Percentiles rank a stretch among this genome's conserved stretches.
Conservation (phyloP, 768 basidiomycete genomes). For the Suillus brevipes region DNA sequence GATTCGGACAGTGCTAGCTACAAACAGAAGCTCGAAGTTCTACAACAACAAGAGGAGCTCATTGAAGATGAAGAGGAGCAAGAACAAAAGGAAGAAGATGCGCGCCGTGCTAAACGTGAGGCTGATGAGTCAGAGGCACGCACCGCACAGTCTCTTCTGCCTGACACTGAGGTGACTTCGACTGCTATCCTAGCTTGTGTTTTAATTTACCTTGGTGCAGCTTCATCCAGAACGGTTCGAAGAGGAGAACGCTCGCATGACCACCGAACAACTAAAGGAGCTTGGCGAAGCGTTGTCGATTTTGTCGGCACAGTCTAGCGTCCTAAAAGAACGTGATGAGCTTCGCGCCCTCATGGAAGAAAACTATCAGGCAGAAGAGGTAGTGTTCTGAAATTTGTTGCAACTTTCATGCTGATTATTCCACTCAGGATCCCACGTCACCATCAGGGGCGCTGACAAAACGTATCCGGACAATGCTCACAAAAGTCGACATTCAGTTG, state of each 20-base stretch:
- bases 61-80: slow-evolving; percentile 99
- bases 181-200: background rate
- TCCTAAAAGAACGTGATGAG: slow-evolving; percentile 94
- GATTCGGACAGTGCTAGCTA: slow-evolving; percentile 92
- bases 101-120: slow-evolving; percentile 83
- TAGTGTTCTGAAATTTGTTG: slow-evolving; percentile 27
- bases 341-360: slow-evolving; percentile 91
- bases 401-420: slow-evolving; percentile 6
- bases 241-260: slow-evolving; percentile 89
- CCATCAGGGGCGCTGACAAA: slow-evolving; percentile 87
- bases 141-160: slow-evolving; percentile 78
- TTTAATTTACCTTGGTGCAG: slow-evolving; percentile 33
- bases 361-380: slow-evolving; percentile 87
- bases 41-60: slow-evolving; percentile 98
- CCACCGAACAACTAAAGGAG: slow-evolving; percentile 92
- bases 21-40: slow-evolving; percentile 96
- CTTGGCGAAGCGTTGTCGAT: slow-evolving; percentile 88
- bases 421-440: slow-evolving; percentile 70
- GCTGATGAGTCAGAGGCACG: slow-evolving; percentile 77
- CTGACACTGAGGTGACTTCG: slow-evolving; percentile 77
- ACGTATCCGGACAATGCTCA: slow-evolving; percentile 93
- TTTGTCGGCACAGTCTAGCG: slow-evolving; percentile 90
- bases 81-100: slow-evolving; percentile 91
- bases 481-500: slow-evolving; percentile 91
- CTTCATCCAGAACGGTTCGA: slow-evolving; percentile 60